Base-by-base conservation (phyloP, 306 rosid genomes). In the Cucurbita ficifolia region DNA sequence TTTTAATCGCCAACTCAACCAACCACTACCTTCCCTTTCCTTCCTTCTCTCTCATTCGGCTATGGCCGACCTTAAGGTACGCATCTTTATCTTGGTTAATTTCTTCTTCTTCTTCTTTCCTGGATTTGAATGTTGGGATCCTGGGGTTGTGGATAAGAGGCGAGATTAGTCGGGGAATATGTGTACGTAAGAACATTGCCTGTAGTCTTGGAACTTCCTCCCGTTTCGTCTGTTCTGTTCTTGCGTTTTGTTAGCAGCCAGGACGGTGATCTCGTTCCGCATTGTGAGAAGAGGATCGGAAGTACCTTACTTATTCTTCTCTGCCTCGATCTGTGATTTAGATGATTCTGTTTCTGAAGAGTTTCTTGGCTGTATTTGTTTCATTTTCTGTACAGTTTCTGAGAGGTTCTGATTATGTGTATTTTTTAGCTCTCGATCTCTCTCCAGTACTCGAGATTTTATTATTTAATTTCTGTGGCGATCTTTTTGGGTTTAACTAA, bases 31-130 rank as follows among this genome's bases (percentile, higher is more conserved):
- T 22, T 72, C 42, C 19, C 16, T 14, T 74, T 50, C 50, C 76
- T 24, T 68, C 62, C 36, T 16, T 42, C 76, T 29, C 72, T 29
- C 72, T n/a, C 14, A 38, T 46, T 57, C 64, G 12, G 53, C 67
- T 89, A 90, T 90, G 98, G 96, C 93, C 57, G 96, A 93, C 79
- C 94, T 86, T 77, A 93, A 88, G 97, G 98, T 93, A 85, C 81
- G 10, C 16, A 14, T 59, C 13, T 17, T 16, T 38, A 38, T n/a
- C 33, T 29, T 29, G 0, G 2, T 29, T 24, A 24, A 24, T 24
- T 24, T 24, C 29, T 1, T 29, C 33, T 16, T 38, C 40, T 22
- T 70, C 13, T 70, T 4, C 19, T 2, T 17, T 65, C 18, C 22
- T 51, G 10, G 54, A 40, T 38, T 56, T 19, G 16, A 57, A 42